Percentiles rank a stretch among this genome's conserved stretches.
Conservation (phyloP, 2,329 filamentous ascomycete genomes). For the Arthrobotrys iridis region DNA sequence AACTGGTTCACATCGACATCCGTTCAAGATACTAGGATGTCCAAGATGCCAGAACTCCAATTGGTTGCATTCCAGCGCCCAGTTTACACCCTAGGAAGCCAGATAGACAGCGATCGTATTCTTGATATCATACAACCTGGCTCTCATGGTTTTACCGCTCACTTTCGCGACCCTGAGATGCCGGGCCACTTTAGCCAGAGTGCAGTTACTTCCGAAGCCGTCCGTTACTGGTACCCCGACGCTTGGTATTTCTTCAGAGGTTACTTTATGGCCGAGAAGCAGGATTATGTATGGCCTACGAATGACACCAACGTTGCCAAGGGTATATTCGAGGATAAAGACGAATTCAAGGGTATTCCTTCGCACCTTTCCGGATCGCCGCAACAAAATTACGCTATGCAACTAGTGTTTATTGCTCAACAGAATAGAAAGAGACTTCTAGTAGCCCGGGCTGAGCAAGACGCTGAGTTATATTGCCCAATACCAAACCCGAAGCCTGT, state of each 20-base stretch:
- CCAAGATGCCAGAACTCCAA: neutral
- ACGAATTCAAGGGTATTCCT: neutral
- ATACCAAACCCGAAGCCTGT: neutral
- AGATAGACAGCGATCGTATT: too few relatives aligned
- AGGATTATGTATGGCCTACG: neutral
- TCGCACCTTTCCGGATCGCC: neutral
- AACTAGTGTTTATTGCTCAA: conserved; percentile 56
- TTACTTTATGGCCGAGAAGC: neutral
- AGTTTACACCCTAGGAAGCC: neutral
- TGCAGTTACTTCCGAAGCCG: neutral
- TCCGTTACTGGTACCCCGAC: neutral
- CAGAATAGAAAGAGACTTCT: conserved; percentile 55
- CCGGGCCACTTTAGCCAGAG: neutral
- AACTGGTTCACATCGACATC: neutral
- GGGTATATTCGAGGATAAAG: neutral
- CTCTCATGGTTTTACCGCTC: neutral
- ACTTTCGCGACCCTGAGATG: neutral
- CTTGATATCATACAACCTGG: neutral
- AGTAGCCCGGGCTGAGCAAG: conserved; percentile 32
- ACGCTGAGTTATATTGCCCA: neutral
- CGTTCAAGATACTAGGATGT: neutral
- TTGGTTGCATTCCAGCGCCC: neutral
- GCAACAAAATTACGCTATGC: conserved; percentile 54
- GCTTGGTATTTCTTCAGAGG: neutral
- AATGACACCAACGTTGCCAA: neutral